Evolutionary conservation across 2,329 filamentous ascomycete species (phyloP), one percentile per base, ranked within the genome.

Genomic region (Erysiphe neolycopersici): DNA sequence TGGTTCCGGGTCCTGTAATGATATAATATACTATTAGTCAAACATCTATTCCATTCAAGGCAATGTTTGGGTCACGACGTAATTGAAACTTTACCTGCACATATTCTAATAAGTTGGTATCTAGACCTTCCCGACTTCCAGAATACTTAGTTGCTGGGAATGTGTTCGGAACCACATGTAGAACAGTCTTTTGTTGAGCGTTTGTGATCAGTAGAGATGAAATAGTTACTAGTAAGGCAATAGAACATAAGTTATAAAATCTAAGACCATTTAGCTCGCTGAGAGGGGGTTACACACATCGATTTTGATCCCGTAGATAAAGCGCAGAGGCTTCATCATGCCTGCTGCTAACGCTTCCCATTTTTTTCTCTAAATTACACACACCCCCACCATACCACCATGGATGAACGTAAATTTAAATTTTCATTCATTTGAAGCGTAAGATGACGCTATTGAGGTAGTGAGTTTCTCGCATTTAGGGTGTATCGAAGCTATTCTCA

Each of bases 321-420:
- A 95, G 65, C 54, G 73, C 63, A 53, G 73, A 69, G 58, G 75
- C 80, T 56, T 94, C 85, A 54, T 92, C 85, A 55, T 77, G 75
- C 62, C 76, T 79, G 67, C 85, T 94, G 60, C 74, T 77, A 62
- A 94, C 76, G 65, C 79, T 84, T 58, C 89, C 89, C 89, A 98
- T 60, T 62, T 70, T 63, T 53, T 14, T n/a, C 5, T 14, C 33
- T 36, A n/a, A 36, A n/a, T 22, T 22, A 22, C 19, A 22, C 19
- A 22, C 33, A 36, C 14, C 33, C 33, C 33, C 33, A 36, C 14
- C 16, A n/a, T 14, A 13, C 14, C 33, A 36, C 33, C 33, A 36
- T 14, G 33, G 33, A n/a, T 36, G 14, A 36, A 36, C 16, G 14
- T 5, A 6, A 17, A 14, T 36, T 22, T 22, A 22, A 36, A 17